Conservation (phyloP, 2,329 filamentous ascomycete genomes). For the Penicillium sp. region DNA sequence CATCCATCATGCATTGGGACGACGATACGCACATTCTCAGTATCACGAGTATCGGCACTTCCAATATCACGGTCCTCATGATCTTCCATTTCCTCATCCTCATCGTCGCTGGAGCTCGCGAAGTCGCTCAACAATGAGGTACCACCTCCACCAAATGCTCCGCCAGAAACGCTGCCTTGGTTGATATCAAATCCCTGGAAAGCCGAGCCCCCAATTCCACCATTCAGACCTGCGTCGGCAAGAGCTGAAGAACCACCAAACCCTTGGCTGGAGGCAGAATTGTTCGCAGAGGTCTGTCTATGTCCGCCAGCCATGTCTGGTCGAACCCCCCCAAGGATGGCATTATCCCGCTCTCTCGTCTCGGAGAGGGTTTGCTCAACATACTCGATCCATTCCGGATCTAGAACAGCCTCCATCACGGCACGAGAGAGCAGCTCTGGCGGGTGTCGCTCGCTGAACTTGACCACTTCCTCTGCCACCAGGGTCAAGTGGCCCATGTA, state of each 20-base stretch:
- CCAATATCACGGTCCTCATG: slow-evolving; percentile 48
- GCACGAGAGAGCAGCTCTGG: slow-evolving; percentile 77
- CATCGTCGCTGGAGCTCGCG: slow-evolving; percentile 89
- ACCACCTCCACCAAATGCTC: slow-evolving; percentile 62
- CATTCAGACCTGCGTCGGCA: slow-evolving; percentile 73
- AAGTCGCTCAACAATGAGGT: slow-evolving; percentile 76
- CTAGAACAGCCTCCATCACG: slow-evolving; percentile 83
- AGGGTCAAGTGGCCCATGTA: slow-evolving; percentile 98
- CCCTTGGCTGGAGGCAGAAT: slow-evolving; percentile 51
- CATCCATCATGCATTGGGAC: slow-evolving; percentile 54
- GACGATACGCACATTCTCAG: slow-evolving; percentile 62
- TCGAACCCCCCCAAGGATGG: slow-evolving; percentile 91
- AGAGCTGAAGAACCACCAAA: slow-evolving; percentile 60
- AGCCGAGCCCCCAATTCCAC: slow-evolving; percentile 46
- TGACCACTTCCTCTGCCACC: slow-evolving; percentile 96
- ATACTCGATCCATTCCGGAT: slow-evolving; percentile 86
- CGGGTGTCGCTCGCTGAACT: slow-evolving; percentile 91
- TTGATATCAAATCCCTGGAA: slow-evolving; percentile 62
- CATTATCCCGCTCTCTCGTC: slow-evolving; percentile 92
- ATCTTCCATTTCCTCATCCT: slow-evolving; percentile 83
- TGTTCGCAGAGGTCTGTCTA: slow-evolving; percentile 62
- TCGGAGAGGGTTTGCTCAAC: slow-evolving; percentile 89
- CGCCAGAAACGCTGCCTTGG: slow-evolving; percentile 61
- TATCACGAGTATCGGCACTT: slow-evolving; percentile 43
- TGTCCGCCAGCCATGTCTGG: slow-evolving; percentile 84